Evolutionary conservation across 108 stramenopile species (phyloP).

Genomic region (Bacterosira constricta): DNA sequence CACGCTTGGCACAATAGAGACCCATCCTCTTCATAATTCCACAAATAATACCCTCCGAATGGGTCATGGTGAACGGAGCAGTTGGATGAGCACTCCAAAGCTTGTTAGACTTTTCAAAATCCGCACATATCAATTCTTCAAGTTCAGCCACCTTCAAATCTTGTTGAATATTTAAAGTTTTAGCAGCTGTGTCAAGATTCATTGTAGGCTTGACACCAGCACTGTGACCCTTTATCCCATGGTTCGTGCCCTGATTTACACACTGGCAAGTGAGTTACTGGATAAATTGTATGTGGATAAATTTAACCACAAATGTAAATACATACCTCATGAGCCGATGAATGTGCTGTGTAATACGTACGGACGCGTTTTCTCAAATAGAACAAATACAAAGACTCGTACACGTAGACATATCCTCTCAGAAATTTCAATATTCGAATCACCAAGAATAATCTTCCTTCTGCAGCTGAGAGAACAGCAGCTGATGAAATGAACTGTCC

Average conservation of each 20-base stretch:
- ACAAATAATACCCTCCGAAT: neutral
- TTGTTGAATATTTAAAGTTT: neutral
- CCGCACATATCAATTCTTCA: neutral
- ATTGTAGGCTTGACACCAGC: neutral
- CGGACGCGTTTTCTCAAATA: neutral
- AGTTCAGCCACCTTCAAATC: neutral
- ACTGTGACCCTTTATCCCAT: neutral
- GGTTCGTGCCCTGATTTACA: conserved; percentile 6
- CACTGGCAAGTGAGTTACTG: neutral
- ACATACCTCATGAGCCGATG: conserved; percentile 9
- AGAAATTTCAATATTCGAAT: neutral
- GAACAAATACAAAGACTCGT: conserved; percentile 1
- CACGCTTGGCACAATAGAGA: too few species aligned
- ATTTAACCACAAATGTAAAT: neutral
- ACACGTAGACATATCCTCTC: neutral
- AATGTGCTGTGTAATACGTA: neutral
- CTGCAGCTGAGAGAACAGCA: neutral
- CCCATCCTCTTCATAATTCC: too few species aligned
- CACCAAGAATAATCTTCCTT: neutral
- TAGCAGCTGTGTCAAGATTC: neutral
- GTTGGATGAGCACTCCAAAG: neutral
- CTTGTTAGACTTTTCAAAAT: neutral
- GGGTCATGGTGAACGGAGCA: neutral
- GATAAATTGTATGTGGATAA: neutral
- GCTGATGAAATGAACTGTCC: neutral